A percentile compares a stretch with the other conserved stretches of the same genome.
Evolutionary conservation across 2,329 filamentous ascomycete genomes (phyloP).

Genomic region (Aphanoascus verrucosus): DNA sequence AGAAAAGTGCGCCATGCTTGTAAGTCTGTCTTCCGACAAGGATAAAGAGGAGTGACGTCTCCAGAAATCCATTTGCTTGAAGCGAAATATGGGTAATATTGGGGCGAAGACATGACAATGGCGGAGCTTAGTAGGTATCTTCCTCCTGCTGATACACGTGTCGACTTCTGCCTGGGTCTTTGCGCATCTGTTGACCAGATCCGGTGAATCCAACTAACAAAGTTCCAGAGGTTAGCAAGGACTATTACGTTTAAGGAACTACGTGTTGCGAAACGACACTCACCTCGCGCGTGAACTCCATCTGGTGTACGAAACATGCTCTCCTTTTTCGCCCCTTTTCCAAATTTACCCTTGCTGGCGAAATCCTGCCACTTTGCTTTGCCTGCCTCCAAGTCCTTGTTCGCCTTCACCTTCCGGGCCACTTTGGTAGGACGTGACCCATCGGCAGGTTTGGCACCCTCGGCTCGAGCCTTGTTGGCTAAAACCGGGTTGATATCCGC

Average conservation of each 20-base stretch:
- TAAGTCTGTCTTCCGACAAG: neutral
- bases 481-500: slow-evolving; percentile 56
- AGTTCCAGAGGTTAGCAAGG: slow-evolving; percentile 20
- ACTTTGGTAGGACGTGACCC: slow-evolving; percentile 54
- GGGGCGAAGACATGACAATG: neutral
- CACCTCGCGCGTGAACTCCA: slow-evolving; percentile 75
- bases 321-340: slow-evolving; percentile 70
- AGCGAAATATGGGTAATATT: neutral
- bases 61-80: neutral
- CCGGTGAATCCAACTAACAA: slow-evolving; percentile 82
- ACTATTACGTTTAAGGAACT: neutral
- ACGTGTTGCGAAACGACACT: slow-evolving; percentile 21
- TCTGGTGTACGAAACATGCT: slow-evolving; percentile 96
- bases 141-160: slow-evolving; percentile 74
- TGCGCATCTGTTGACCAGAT: slow-evolving; percentile 90
- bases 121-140: slow-evolving; percentile 45
- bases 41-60: neutral
- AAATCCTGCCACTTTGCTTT: slow-evolving; percentile 96
- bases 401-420: slow-evolving; percentile 71
- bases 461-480: slow-evolving; percentile 53
- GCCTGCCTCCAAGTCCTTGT: slow-evolving; percentile 77
- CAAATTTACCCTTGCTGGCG: slow-evolving; percentile 56
- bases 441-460: slow-evolving; percentile 50
- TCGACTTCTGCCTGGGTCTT: slow-evolving; percentile 69
- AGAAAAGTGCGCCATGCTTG: neutral